Evolutionary conservation across 306 rosid genomes (phyloP), one percentile per base, ranked within the genome.

Genomic region (Mimosa pudica): DNA sequence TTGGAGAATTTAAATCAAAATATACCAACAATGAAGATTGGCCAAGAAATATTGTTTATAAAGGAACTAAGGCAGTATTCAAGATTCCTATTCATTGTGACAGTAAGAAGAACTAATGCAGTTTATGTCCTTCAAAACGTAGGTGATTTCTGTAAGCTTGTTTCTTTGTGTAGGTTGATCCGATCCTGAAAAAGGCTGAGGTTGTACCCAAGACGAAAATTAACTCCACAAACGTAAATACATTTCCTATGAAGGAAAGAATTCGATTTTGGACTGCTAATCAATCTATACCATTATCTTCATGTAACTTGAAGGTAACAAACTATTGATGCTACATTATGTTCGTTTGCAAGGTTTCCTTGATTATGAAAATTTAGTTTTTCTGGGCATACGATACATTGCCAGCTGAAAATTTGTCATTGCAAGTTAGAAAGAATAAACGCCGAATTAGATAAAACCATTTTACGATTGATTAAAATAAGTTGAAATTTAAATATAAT

Each of bases 301-400:
- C 91, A 76, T 82, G 89, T 88, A 91, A 84, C 78, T 90, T 95
- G 90, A 91, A 90, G 96, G 98, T 94, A 82, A 82, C 46, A 68
- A 69, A 13, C 11, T 12, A 47, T 7, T 70, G n/a, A 20, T 75
- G 61, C 35, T 83, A 62, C 75, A 75, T 17, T 46, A 30, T 44
- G 33, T 68, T 68, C 13, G 16, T n/a, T 68, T 18, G 30, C 49
- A 36, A 38, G 48, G 71, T 38, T 66, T 38, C 30, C 71, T n/a
- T 16, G 8, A 45, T n/a, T 30, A 45, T 20, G 52, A 20, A 69
- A 35, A 17, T 55, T 62, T 17, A 52, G 38, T 63, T 65, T 66
- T 81, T 48, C 51, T 13, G 8, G 17, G 49, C 35, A n/a, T 16
- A 42, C 18, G 33, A 68, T 68, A 13, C 2, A 18, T 20, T 44